Percentiles rank a stretch among this genome's conserved stretches.
phyloP scores from a whole-genome alignment of 1,284 basidiomycete species.

The Ceratobasidium sp. region DNA sequence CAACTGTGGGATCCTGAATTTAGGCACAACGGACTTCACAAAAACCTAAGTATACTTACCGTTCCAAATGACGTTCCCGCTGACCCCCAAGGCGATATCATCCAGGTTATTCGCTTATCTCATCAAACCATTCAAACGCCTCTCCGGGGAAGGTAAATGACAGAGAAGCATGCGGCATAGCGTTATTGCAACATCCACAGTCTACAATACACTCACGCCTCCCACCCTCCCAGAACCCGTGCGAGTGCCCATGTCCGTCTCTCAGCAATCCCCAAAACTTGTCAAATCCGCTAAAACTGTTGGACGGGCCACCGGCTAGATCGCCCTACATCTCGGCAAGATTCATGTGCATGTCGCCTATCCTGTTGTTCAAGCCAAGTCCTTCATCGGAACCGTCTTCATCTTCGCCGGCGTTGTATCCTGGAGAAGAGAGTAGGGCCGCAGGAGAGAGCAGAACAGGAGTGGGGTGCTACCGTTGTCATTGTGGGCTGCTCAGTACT shows the following conservation, averaged over 20 bases:
- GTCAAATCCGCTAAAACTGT: conserved; percentile 51
- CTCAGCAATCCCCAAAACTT: conserved; percentile 47
- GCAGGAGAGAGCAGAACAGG: background rate
- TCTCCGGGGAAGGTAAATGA: too few species aligned
- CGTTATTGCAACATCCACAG: too few species aligned
- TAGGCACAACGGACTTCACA: too few species aligned
- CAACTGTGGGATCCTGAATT: too few species aligned
- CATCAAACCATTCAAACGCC: too few species aligned
- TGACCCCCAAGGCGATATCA: too few species aligned
- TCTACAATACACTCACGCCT: too few species aligned
- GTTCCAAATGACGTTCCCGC: too few species aligned
- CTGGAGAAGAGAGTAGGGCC: background rate
- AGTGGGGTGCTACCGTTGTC: conserved; percentile 64
- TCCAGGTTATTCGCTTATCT: too few species aligned
- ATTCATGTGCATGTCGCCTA: conserved; percentile 57
- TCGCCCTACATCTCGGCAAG: conserved; percentile 71
- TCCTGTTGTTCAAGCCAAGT: conserved; percentile 60
- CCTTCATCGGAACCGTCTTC: conserved; percentile 69
- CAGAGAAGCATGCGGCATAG: too few species aligned
- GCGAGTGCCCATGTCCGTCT: conserved; percentile 4
- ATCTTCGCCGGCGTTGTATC: conserved; percentile 81
- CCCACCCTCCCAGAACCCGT: conserved; percentile 38
- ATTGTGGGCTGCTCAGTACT: conserved; percentile 78
- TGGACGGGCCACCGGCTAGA: conserved; percentile 50
- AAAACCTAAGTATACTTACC: too few species aligned